phyloP scores from a whole-genome alignment of 768 basidiomycete species.

The Leccinum boreale region DNA sequence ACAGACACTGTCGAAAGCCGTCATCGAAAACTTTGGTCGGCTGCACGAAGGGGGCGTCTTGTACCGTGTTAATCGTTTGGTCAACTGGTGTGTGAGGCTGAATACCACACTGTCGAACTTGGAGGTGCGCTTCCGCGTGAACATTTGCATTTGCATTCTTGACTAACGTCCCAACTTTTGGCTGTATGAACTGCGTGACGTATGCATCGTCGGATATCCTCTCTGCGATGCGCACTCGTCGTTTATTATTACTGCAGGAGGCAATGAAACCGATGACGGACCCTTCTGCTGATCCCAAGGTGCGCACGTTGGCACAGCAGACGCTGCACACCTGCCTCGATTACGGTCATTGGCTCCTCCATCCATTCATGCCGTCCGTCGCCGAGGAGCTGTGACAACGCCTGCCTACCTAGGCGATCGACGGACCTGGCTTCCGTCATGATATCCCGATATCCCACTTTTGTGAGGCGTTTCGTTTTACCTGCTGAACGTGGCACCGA shows the following conservation, averaged over 20 bases:
- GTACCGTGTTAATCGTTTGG: constrained; percentile 93
- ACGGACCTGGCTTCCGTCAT: constrained; percentile 86
- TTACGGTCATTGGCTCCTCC: too few relatives aligned
- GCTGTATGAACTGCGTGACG: constrained; percentile 98
- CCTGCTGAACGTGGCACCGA: neutral
- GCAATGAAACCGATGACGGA: constrained; percentile 48
- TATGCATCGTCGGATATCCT: constrained; percentile 77
- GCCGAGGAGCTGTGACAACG: constrained; percentile 99
- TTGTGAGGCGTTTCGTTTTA: neutral
- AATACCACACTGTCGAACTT: constrained; percentile 41
- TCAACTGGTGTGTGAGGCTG: constrained; percentile 87
- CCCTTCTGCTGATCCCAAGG: too few relatives aligned
- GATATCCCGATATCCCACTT: constrained; percentile 58
- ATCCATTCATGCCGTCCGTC: constrained; percentile 52
- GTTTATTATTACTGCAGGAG: constrained; percentile 53
- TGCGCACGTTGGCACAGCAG: too few relatives aligned
- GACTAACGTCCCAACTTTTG: constrained; percentile 64
- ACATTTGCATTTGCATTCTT: neutral
- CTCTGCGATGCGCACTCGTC: neutral
- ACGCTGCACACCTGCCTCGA: too few relatives aligned
- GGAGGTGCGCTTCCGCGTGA: constrained; percentile 60
- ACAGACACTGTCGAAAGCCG: constrained; percentile 73
- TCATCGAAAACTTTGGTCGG: constrained; percentile 86
- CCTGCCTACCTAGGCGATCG: constrained; percentile 79
- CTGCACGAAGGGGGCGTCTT: constrained; percentile 89